These are phyloP conservation scores for Trichoderma orchidacearum DNA, from an alignment of 495 filamentous ascomycete species.

Conservation along the genomic window DNA sequence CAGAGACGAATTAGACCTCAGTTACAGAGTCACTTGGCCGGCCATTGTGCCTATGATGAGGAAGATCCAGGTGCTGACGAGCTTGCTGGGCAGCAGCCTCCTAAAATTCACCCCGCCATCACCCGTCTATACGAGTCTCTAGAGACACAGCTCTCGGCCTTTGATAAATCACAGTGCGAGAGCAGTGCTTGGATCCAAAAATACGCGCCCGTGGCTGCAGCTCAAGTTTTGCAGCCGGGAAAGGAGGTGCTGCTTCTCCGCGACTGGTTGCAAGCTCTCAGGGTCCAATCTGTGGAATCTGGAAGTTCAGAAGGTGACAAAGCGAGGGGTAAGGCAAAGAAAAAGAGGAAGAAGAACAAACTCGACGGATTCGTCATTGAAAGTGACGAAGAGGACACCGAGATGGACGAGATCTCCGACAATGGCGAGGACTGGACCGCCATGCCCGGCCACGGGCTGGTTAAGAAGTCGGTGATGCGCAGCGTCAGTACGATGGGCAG, in stretches of 20 bases:
- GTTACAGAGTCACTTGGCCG: conserved; percentile 8
- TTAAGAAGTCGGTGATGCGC: conserved; percentile 51
- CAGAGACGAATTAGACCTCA: conserved; percentile 24
- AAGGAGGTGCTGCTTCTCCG: conserved; percentile 56
- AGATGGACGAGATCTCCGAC: conserved; percentile 61
- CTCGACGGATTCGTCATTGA: conserved; percentile 78
- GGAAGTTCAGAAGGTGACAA: conserved; percentile 37
- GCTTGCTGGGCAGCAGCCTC: conserved; percentile 1
- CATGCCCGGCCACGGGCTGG: conserved; percentile 19
- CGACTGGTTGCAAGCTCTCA: conserved; percentile 73
- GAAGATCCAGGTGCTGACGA: conserved; percentile 4
- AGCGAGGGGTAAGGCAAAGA: conserved; percentile 31
- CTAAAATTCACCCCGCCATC: conserved; percentile 42
- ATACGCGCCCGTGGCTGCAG: conserved; percentile 59
- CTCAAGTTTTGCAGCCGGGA: conserved; percentile 64
- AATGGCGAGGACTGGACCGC: conserved; percentile 42
- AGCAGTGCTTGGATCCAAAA: conserved; percentile 67
- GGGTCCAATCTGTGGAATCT: conserved; percentile 58
- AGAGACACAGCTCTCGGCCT: conserved; percentile 50
- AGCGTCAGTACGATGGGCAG: conserved; percentile 31
- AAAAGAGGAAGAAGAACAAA: conserved; percentile 59
- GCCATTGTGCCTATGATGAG: background rate
- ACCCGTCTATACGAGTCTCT: conserved; percentile 46
- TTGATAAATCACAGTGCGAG: conserved; percentile 70
- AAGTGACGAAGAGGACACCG: conserved; percentile 66